Percentiles rank a stretch among this genome's conserved stretches.
Conservation (phyloP, 2,329 filamentous ascomycete species). For the Calonectria leucothoes region DNA sequence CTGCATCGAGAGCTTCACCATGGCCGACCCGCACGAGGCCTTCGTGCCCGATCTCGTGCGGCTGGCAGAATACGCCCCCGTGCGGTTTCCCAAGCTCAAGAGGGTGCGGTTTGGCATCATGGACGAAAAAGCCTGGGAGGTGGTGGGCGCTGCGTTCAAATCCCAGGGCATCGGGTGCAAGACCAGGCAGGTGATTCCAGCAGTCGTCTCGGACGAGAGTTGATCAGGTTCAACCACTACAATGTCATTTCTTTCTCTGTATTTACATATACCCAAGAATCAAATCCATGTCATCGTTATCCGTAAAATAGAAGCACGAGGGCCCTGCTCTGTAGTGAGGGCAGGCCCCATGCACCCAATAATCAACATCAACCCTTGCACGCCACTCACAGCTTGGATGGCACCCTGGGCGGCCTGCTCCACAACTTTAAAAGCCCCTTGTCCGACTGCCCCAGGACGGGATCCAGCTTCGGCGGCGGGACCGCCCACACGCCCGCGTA, state of each 20-base stretch:
- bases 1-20: not conserved
- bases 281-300: not conserved
- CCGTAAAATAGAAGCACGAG: too few species aligned
- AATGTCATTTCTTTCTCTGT: not conserved
- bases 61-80: not conserved
- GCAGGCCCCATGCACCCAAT: too few species aligned
- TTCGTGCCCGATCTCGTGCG: not conserved
- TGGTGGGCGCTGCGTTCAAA: not conserved
- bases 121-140: not conserved
- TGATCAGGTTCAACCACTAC: not conserved
- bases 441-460: not conserved
- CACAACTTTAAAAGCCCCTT: not conserved
- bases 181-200: not conserved
- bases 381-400: not conserved
- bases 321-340: too few species aligned
- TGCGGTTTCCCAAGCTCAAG: not conserved
- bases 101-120: not conserved
- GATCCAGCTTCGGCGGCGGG: not conserved
- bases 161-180: not conserved
- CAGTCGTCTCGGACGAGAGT: not conserved
- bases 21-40: not conserved
- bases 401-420: not conserved
- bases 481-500: not conserved
- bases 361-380: not conserved
- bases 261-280: not conserved